These are phyloP conservation scores for Neofusicoccum cordaticola DNA, from an alignment of 2,329 filamentous ascomycete genomes.

Conservation along the genomic window DNA sequence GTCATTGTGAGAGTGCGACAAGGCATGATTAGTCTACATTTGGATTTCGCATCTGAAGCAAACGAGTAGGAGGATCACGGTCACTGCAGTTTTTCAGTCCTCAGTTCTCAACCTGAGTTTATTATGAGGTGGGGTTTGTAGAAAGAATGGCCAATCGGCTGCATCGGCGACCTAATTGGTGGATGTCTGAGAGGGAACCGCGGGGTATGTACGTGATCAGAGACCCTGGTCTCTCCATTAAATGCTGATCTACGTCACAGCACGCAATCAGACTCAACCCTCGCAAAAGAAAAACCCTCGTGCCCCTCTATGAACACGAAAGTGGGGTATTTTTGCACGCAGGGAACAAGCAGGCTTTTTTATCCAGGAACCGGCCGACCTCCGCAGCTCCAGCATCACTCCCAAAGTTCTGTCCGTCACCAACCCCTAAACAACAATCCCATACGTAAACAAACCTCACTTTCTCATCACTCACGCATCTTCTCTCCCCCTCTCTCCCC, in stretches of 20 bases:
- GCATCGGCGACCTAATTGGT: too few species aligned
- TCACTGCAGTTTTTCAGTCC: too few species aligned
- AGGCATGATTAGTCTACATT: too few species aligned
- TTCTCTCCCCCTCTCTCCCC: slow-evolving; percentile 61
- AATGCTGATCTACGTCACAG: not conserved
- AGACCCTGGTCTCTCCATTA: not conserved
- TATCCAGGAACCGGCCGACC: not conserved
- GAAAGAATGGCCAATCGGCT: too few species aligned
- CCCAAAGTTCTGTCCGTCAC: too few species aligned
- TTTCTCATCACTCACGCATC: slow-evolving; percentile 19
- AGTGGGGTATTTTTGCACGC: not conserved
- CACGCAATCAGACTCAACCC: not conserved
- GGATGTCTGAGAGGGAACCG: not conserved
- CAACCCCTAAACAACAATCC: too few species aligned
- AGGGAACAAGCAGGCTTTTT: not conserved
- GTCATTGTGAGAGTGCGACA: too few species aligned
- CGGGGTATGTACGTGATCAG: not conserved
- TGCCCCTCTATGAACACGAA: not conserved
- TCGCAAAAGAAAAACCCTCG: not conserved
- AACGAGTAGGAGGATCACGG: too few species aligned
- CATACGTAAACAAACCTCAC: too few species aligned
- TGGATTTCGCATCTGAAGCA: too few species aligned
- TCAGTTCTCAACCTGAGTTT: too few species aligned
- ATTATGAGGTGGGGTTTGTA: too few species aligned
- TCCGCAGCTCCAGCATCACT: not conserved